phyloP scores from a whole-genome alignment of 176 grass and related monocot genomes.

The Echinochloa phyllopogon region DNA sequence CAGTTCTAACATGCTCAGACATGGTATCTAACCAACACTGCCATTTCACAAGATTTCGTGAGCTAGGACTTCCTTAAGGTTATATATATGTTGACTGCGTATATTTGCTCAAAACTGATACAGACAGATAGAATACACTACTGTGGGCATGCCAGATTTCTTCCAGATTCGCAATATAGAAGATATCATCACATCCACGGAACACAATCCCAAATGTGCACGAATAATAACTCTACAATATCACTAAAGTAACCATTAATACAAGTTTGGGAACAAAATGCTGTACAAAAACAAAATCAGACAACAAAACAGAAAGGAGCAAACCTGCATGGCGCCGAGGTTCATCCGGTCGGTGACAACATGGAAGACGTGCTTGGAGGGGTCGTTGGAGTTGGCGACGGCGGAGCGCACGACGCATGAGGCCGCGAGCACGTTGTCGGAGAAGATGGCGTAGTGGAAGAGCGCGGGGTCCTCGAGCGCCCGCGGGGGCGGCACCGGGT shows the following conservation, averaged over 20 bases:
- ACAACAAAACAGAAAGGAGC: slow-evolving; percentile 5
- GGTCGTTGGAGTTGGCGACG: slow-evolving; percentile 74
- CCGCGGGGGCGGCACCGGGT: slow-evolving; percentile 51
- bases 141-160: not conserved
- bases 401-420: slow-evolving; percentile 93
- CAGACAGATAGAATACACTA: not conserved
- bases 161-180: not conserved
- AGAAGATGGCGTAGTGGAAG: slow-evolving; percentile 99
- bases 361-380: slow-evolving; percentile 88
- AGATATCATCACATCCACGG: slow-evolving; percentile 22
- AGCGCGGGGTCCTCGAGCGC: slow-evolving; percentile 79
- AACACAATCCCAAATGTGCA: slow-evolving; percentile 2
- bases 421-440: slow-evolving; percentile 96
- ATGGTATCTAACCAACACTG: not conserved
- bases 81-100: not conserved
- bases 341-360: slow-evolving; percentile 99
- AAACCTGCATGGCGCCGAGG: slow-evolving; percentile 98
- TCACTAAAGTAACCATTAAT: not conserved
- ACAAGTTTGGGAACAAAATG: not conserved
- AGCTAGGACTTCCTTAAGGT: not conserved
- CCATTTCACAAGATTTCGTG: not conserved
- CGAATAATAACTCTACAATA: not conserved
- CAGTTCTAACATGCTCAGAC: not conserved
- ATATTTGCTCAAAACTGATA: not conserved
- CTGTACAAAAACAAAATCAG: not conserved